Conservation (phyloP, 306 rosid species). For the Lagenaria siceraria region DNA sequence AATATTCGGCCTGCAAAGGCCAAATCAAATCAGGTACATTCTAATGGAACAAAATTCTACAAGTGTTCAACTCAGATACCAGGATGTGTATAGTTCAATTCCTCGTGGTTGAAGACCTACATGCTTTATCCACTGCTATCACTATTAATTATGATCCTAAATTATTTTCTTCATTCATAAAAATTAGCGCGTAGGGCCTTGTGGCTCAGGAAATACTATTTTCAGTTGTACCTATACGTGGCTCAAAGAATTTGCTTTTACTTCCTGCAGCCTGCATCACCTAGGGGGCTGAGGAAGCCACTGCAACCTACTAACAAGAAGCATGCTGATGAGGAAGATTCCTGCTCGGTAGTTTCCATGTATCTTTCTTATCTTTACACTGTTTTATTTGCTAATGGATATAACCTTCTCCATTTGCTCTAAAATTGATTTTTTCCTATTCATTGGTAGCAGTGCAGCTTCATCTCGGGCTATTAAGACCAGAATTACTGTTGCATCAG, state of each 20-base stretch:
- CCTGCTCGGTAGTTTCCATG: slow-evolving; percentile 74
- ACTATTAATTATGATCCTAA: background rate
- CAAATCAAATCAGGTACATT: slow-evolving; percentile 64
- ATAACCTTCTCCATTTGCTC: slow-evolving; percentile 1
- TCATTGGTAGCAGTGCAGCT: slow-evolving; percentile 38
- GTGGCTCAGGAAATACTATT: background rate
- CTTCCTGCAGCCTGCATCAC: slow-evolving; percentile 51
- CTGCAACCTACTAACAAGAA: slow-evolving; percentile 72
- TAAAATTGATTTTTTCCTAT: slow-evolving; percentile 25
- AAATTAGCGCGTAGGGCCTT: background rate
- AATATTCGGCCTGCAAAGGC: slow-evolving; percentile 29
- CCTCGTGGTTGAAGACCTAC: background rate
- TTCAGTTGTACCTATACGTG: background rate
- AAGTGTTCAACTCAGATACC: background rate
- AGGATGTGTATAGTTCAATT: background rate
- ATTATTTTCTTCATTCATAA: background rate
- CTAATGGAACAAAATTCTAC: background rate
- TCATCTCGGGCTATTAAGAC: slow-evolving; percentile 38
- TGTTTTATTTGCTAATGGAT: slow-evolving; percentile 8
- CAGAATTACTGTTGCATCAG: slow-evolving; percentile 52
- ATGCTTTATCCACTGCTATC: background rate
- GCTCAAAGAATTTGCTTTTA: background rate
- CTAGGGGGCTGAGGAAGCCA: slow-evolving; percentile 45
- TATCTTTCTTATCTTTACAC: slow-evolving; percentile 40
- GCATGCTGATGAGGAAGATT: slow-evolving; percentile 84